phyloP scores from a whole-genome alignment of 2,329 filamentous ascomycete species.

The Fusarium sulawesiense region DNA sequence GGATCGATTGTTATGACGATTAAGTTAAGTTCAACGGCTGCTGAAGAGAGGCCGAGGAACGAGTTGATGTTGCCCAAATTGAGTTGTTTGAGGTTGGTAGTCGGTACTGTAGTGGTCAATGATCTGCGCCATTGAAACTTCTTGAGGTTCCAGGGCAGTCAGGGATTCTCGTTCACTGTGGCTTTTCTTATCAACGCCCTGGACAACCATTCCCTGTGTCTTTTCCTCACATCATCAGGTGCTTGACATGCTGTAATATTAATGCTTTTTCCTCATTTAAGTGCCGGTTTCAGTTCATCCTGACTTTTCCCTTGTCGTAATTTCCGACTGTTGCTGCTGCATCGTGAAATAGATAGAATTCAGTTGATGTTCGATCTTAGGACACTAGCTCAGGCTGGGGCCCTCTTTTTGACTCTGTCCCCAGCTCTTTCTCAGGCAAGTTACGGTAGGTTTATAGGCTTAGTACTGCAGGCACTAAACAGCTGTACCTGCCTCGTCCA shows the following conservation, averaged over 20 bases:
- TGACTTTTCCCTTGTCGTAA: neutral
- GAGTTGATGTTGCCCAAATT: neutral
- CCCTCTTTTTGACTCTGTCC: conserved; percentile 24
- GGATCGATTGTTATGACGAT: conserved; percentile 2
- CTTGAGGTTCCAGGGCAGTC: conserved; percentile 20
- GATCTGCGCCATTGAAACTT: conserved; percentile 35
- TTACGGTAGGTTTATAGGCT: conserved; percentile 17
- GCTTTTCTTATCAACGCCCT: conserved; percentile 34
- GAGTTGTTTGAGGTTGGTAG: neutral
- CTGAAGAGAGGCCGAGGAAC: neutral
- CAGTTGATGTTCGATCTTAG: conserved; percentile 19
- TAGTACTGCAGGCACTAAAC: conserved; percentile 20
- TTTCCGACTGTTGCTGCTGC: conserved; percentile 1
- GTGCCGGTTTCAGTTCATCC: conserved; percentile 3
- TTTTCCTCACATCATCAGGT: neutral
- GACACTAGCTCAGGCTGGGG: conserved; percentile 23
- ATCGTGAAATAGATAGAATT: conserved; percentile 14
- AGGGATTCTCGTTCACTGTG: conserved; percentile 23
- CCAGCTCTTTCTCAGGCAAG: conserved; percentile 18
- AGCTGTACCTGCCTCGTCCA: conserved; percentile 28
- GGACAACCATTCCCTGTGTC: conserved; percentile 10
- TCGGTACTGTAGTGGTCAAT: conserved; percentile 1
- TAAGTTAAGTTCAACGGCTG: neutral
- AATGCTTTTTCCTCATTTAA: conserved; percentile 1
- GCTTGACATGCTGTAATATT: conserved; percentile 10